A percentile compares a stretch with the other conserved stretches of the same genome.
phyloP scores from a whole-genome alignment of 2,329 filamentous ascomycete genomes.

The Calonectria pseudoreteaudii region DNA sequence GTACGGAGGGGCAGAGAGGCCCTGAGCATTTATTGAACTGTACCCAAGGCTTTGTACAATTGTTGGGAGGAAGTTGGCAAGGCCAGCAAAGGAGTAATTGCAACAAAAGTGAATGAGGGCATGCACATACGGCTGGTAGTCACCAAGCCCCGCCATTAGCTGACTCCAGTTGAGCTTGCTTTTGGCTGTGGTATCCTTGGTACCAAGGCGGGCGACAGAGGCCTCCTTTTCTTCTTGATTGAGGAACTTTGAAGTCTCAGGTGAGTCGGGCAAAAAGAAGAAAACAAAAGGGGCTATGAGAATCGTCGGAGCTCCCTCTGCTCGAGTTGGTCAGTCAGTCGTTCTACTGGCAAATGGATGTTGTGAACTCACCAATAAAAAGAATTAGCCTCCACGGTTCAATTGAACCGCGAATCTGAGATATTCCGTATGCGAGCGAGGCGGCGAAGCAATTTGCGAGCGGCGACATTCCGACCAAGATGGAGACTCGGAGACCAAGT shows the following conservation, averaged over 20 bases:
- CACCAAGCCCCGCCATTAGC: constrained; percentile 10
- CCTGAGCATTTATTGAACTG: constrained; percentile 19
- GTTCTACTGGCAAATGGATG: background rate
- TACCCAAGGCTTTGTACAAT: constrained; percentile 28
- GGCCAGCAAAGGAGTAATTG: constrained; percentile 33
- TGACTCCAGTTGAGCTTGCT: constrained; percentile 28
- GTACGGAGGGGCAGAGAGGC: constrained; percentile 25
- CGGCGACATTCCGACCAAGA: constrained; percentile 29
- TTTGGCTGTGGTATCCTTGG: constrained; percentile 1
- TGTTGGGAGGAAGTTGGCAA: constrained; percentile 33
- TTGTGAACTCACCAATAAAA: background rate
- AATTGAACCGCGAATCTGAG: constrained; percentile 19
- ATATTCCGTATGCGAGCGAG: constrained; percentile 30
- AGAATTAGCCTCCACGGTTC: constrained; percentile 27
- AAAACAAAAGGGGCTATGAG: constrained; percentile 21
- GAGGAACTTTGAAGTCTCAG: constrained; percentile 22
- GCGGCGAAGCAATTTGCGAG: constrained; percentile 31
- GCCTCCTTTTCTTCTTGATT: constrained; percentile 14
- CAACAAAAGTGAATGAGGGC: constrained; percentile 36
- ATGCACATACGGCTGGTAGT: constrained; percentile 34
- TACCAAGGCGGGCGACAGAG: constrained; percentile 16
- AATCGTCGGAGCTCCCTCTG: constrained; percentile 28
- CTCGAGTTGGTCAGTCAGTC: rapidly evolving
- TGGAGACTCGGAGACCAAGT: constrained; percentile 24
- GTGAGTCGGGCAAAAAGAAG: constrained; percentile 34